These are phyloP conservation scores for Globisporangium nodosum DNA, from an alignment of 352 stramenopile genomes.

Conservation along the genomic window DNA sequence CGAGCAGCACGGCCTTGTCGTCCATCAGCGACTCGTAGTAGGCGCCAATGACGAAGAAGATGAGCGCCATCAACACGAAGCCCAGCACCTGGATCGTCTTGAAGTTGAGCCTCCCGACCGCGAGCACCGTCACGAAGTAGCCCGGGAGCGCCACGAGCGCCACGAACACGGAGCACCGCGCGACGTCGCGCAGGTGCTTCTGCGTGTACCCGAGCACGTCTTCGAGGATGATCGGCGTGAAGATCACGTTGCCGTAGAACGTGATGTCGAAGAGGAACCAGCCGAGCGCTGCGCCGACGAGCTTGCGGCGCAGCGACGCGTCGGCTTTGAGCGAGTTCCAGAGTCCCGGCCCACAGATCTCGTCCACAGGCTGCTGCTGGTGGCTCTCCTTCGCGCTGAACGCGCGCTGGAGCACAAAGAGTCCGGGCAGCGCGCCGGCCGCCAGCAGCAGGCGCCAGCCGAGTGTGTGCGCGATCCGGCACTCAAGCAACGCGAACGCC, in stretches of 20 bases:
- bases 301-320: conserved; percentile 32
- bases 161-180: conserved; percentile 63
- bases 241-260: conserved; percentile 89
- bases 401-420: conserved; percentile 10
- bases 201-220: conserved; percentile 60
- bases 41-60: conserved; percentile 56
- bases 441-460: conserved; percentile 9
- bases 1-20: conserved; percentile 39
- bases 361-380: conserved; percentile 31
- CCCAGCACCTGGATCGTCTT: conserved; percentile 78
- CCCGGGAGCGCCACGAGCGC: conserved; percentile 65
- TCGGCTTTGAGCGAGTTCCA: conserved; percentile 22
- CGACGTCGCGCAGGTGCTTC: conserved; percentile 48
- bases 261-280: conserved; percentile 92
- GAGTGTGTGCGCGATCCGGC: conserved; percentile 2
- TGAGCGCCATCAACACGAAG: conserved; percentile 58
- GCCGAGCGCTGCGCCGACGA: conserved; percentile 75
- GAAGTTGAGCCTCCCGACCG: conserved; percentile 66
- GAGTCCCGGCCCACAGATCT: conserved; percentile 13
- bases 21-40: conserved; percentile 48
- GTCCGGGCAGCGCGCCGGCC: conserved; percentile 2
- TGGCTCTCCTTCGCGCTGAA: conserved; percentile 59
- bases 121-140: conserved; percentile 57
- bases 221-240: conserved; percentile 77
- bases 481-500: conserved; percentile 10